A percentile compares a stretch with the other conserved stretches of the same genome.
phyloP scores from a whole-genome alignment of 495 filamentous ascomycete genomes.

The Penicillium paxilli region DNA sequence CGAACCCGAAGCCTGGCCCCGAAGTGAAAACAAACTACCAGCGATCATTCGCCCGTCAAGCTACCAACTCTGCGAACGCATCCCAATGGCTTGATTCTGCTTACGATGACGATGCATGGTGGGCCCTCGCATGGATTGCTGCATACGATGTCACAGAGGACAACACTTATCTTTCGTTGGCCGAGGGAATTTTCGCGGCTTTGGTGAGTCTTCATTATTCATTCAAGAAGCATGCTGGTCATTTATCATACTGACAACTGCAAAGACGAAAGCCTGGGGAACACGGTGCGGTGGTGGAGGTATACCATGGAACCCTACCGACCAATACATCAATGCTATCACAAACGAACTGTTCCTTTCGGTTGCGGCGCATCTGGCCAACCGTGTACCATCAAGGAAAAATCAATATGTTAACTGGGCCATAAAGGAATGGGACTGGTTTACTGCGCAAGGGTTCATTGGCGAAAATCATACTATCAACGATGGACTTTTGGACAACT shows the following conservation, averaged over 20 bases:
- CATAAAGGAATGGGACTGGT: slow-evolving; percentile 65
- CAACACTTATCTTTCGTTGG: slow-evolving; percentile 52
- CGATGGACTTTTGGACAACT: slow-evolving; percentile 63
- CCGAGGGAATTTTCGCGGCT: slow-evolving; percentile 60
- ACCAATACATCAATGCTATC: slow-evolving; percentile 66
- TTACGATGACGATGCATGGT: slow-evolving; percentile 76
- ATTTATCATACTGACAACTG: slow-evolving; percentile 7
- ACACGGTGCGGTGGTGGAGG: slow-evolving; percentile 49
- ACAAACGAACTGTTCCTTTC: slow-evolving; percentile 74
- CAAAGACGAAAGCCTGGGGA: slow-evolving; percentile 46
- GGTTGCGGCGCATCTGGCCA: slow-evolving; percentile 71
- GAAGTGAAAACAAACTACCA: slow-evolving; percentile 9
- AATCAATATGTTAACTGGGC: slow-evolving; percentile 59
- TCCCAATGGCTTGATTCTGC: slow-evolving; percentile 55
- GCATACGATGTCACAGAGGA: slow-evolving; percentile 62
- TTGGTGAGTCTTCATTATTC: slow-evolving; percentile 39
- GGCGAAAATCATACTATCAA: slow-evolving; percentile 66
- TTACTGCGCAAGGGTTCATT: slow-evolving; percentile 63
- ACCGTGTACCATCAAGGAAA: slow-evolving; percentile 53
- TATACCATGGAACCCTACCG: slow-evolving; percentile 67
- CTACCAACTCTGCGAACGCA: slow-evolving; percentile 16
- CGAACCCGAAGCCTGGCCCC: slow-evolving; percentile 25
- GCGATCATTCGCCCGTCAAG: slow-evolving; percentile 1
- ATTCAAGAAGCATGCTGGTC: neutral
- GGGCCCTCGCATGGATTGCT: slow-evolving; percentile 67